Conservation (phyloP, 2,329 filamentous ascomycete genomes). For the Iodosphaeria phyllophila region DNA sequence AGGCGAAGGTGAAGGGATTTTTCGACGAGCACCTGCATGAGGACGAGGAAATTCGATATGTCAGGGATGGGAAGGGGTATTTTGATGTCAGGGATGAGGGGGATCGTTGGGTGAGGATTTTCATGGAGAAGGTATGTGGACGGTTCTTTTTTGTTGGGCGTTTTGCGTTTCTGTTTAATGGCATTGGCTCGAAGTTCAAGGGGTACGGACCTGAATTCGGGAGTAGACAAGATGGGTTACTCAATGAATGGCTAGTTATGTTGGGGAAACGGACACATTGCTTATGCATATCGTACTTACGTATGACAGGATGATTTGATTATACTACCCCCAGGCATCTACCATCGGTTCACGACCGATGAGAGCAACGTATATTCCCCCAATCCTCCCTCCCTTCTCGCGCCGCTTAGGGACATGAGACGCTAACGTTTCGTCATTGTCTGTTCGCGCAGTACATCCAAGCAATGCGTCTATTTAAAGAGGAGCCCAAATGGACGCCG, state of each 20-base stretch:
- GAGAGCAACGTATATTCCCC: slow-evolving; percentile 56
- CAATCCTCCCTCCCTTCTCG: slow-evolving; percentile 16
- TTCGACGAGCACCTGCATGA: slow-evolving; percentile 94
- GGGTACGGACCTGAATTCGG: not conserved
- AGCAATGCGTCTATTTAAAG: slow-evolving; percentile 93
- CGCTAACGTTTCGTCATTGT: too few species aligned
- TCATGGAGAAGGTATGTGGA: slow-evolving; percentile 49
- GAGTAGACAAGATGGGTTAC: not conserved
- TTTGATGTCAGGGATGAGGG: slow-evolving; percentile 76
- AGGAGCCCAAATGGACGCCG: slow-evolving; percentile 96
- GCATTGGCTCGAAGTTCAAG: too few species aligned
- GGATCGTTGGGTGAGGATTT: slow-evolving; percentile 80
- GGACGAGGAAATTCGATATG: slow-evolving; percentile 95
- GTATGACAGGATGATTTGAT: slow-evolving; percentile 53
- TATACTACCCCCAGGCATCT: slow-evolving; percentile 86
- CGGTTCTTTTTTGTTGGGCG: slow-evolving; percentile 1
- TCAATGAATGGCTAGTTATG: too few species aligned
- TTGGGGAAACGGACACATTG: not conserved
- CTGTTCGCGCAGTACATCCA: slow-evolving; percentile 66
- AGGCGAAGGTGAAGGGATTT: slow-evolving; percentile 84
- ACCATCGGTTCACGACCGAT: slow-evolving; percentile 94
- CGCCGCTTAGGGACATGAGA: not conserved
- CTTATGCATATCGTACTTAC: not conserved
- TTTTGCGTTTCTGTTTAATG: too few species aligned
- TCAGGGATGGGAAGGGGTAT: slow-evolving; percentile 71